A percentile compares a stretch with the other conserved stretches of the same genome.
These are phyloP conservation scores for Fusarium ramigenum DNA, from an alignment of 2,329 filamentous ascomycete species.

Conservation along the genomic window DNA sequence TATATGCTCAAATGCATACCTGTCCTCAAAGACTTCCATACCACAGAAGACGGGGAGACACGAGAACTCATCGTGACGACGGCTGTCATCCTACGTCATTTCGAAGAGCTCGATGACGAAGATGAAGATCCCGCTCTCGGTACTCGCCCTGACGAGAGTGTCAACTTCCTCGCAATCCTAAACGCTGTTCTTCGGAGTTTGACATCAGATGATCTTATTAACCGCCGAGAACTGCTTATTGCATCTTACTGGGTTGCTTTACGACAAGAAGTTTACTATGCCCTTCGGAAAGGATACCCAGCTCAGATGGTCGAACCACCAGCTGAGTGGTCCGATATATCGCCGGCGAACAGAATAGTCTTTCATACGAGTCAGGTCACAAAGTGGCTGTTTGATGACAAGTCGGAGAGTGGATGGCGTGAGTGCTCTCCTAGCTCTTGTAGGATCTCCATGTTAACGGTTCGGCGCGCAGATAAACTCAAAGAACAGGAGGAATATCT, in stretches of 20 bases:
- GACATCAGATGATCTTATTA: constrained; percentile 16
- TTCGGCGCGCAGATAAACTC: neutral
- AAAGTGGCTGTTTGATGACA: constrained; percentile 29
- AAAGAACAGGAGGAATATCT: constrained; percentile 36
- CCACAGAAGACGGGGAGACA: constrained; percentile 21
- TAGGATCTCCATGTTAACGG: rapidly evolving
- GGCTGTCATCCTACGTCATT: constrained; percentile 26
- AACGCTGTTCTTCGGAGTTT: neutral
- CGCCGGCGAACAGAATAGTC: constrained; percentile 31
- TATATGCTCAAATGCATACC: constrained; percentile 37
- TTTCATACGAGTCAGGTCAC: constrained; percentile 33
- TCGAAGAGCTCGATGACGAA: constrained; percentile 36
- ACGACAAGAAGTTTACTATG: constrained; percentile 35
- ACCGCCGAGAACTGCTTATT: constrained; percentile 10
- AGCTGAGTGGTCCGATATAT: constrained; percentile 31
- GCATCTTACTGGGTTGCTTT: constrained; percentile 38
- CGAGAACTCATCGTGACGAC: constrained; percentile 30
- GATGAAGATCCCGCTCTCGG: neutral
- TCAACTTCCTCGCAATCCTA: constrained; percentile 29
- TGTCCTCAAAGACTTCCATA: constrained; percentile 32
- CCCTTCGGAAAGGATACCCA: constrained; percentile 13
- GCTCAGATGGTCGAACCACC: constrained; percentile 36
- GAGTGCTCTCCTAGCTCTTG: rapidly evolving
- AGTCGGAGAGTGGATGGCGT: constrained; percentile 33
- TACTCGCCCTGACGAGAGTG: neutral